phyloP scores from a whole-genome alignment of 768 basidiomycete genomes.

The Nevesoporus exiguus region DNA sequence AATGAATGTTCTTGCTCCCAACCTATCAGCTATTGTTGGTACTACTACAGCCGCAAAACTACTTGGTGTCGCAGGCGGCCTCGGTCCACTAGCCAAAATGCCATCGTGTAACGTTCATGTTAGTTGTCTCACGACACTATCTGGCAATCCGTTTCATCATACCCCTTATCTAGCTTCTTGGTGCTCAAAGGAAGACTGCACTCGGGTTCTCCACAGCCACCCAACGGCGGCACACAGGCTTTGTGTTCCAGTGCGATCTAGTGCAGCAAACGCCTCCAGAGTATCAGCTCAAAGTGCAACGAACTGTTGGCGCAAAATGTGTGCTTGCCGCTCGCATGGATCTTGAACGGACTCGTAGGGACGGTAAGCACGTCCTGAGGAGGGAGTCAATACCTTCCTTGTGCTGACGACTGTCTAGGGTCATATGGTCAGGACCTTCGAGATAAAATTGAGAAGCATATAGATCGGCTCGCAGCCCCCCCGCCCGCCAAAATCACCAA shows the following conservation, averaged over 20 bases:
- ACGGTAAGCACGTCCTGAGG: conserved; percentile 51
- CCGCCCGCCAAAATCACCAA: conserved; percentile 92
- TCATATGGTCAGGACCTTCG: conserved; percentile 77
- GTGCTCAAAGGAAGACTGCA: conserved; percentile 89
- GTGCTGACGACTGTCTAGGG: conserved; percentile 37
- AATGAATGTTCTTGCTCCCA: conserved; percentile 98
- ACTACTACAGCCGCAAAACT: conserved; percentile 98
- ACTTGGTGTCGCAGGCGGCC: conserved; percentile 93
- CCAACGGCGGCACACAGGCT: conserved; percentile 91
- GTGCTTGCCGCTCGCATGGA: conserved; percentile 92
- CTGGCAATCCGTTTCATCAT: conserved; percentile 1
- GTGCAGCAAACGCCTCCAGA: conserved; percentile 84
- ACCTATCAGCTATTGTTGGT: conserved; percentile 97
- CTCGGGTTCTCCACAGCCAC: conserved; percentile 87
- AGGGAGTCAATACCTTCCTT: neutral
- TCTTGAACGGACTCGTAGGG: conserved; percentile 75
- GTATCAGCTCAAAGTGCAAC: conserved; percentile 87
- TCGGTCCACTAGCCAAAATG: conserved; percentile 88
- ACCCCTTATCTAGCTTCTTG: conserved; percentile 67
- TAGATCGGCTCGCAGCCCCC: conserved; percentile 89
- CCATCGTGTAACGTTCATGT: conserved; percentile 95
- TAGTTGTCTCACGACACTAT: conserved; percentile 28
- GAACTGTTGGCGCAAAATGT: conserved; percentile 90
- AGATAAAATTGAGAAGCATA: conserved; percentile 89
- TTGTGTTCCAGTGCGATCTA: conserved; percentile 91